Conservation (phyloP, 257 asterid genomes). For the Fraxinus americana region DNA sequence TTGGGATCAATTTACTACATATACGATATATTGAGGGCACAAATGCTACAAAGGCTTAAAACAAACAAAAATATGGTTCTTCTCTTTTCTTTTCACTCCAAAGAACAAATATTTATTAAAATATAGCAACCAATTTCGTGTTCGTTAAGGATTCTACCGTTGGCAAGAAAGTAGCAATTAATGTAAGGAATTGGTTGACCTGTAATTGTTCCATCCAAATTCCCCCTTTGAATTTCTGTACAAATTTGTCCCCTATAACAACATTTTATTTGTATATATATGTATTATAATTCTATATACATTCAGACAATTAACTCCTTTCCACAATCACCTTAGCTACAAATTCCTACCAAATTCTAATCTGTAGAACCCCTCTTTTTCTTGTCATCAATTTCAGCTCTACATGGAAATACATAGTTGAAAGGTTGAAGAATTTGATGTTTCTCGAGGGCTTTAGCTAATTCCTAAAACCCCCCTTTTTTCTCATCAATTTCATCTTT, state of each 20-base stretch:
- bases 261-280: not conserved
- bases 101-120: not conserved
- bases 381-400: not conserved
- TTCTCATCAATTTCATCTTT: no score
- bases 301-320: constrained; percentile 25
- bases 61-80: not conserved
- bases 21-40: not conserved
- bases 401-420: not conserved
- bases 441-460: not conserved
- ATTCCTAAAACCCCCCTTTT: not conserved
- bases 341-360: not conserved
- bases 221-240: not conserved
- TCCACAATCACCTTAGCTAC: constrained; percentile 10
- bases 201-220: not conserved
- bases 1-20: not conserved
- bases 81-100: not conserved
- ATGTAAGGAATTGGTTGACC: not conserved
- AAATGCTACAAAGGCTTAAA: not conserved
- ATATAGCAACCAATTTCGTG: not conserved
- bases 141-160: not conserved
- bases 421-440: not conserved
- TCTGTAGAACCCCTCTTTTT: not conserved
- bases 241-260: constrained; percentile 5
- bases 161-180: not conserved
- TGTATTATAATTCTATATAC: not conserved